These are phyloP conservation scores for Zychaea mexicana DNA, from an alignment of 371 early-diverging fungal genomes.

Conservation along the genomic window DNA sequence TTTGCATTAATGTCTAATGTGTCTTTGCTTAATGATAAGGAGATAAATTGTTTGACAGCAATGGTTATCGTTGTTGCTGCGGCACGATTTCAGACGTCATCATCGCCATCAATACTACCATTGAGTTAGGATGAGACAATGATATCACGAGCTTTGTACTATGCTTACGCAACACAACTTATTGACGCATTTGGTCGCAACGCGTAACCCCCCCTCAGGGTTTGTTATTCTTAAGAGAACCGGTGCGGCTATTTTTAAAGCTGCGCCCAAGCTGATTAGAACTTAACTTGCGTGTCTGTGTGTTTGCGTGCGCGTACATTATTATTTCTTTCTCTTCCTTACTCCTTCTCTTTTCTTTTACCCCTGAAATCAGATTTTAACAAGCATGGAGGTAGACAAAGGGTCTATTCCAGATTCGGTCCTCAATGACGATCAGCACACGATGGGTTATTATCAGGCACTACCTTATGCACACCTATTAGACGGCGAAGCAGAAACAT, in stretches of 20 bases:
- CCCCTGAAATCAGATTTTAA: not conserved
- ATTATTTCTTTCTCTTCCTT: not conserved
- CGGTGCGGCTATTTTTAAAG: not conserved
- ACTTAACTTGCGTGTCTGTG: not conserved
- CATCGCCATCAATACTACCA: too few relatives aligned
- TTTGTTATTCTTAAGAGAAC: too few relatives aligned
- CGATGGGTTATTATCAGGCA: slow-evolving; percentile 45
- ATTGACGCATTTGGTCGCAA: not conserved
- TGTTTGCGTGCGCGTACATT: not conserved
- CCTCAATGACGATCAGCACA: slow-evolving; percentile 44
- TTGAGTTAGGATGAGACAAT: too few relatives aligned
- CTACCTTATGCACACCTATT: slow-evolving; percentile 61
- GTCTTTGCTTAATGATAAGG: too few relatives aligned
- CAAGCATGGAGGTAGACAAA: not conserved
- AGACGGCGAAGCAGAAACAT: slow-evolving; percentile 54
- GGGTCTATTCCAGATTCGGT: slow-evolving; percentile 34
- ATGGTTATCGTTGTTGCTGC: too few relatives aligned
- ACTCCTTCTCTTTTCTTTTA: not conserved
- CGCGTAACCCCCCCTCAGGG: not conserved
- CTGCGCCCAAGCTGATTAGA: not conserved
- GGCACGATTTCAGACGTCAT: too few relatives aligned
- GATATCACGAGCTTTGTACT: too few relatives aligned
- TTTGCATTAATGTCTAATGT: too few relatives aligned
- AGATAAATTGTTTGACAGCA: too few relatives aligned
- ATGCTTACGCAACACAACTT: too few relatives aligned